Conservation (phyloP, 2,329 filamentous ascomycete genomes). For the Verticillium isaacii region DNA sequence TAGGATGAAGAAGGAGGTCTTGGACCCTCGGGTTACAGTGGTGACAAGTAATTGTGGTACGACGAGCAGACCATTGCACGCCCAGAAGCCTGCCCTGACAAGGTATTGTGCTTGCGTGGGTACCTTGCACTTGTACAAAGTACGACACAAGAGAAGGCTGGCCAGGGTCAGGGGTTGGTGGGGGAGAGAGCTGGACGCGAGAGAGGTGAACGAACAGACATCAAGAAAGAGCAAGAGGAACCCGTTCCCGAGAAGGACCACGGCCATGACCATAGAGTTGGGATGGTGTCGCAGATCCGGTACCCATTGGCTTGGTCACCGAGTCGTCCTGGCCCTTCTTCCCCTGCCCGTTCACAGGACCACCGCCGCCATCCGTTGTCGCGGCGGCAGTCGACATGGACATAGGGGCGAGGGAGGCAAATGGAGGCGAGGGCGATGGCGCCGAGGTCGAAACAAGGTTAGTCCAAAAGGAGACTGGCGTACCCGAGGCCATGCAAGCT, state of each 20-base stretch:
- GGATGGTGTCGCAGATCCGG: neutral
- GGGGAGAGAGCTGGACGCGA: neutral
- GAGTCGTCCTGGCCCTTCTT: neutral
- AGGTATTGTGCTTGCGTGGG: slow-evolving; percentile 7
- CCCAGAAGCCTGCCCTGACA: neutral
- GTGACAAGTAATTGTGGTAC: neutral
- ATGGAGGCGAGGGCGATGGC: neutral
- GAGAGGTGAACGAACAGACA: neutral
- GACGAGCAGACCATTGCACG: slow-evolving; percentile 2
- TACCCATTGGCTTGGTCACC: neutral
- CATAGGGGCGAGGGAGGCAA: too few species aligned
- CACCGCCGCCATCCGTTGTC: neutral
- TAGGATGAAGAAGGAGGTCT: slow-evolving; percentile 1
- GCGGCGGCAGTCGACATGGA: neutral
- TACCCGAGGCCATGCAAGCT: neutral
- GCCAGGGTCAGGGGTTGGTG: neutral
- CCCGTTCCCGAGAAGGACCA: neutral
- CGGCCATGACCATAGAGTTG: neutral
- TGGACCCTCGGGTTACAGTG: neutral
- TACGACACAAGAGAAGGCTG: slow-evolving; percentile 1
- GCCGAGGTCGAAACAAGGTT: neutral
- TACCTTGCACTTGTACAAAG: neutral
- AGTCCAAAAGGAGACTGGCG: neutral
- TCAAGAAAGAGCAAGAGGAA: neutral
- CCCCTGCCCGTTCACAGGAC: neutral